phyloP scores from a whole-genome alignment of 2,329 filamentous ascomycete species.

The Diaporthe destruens region DNA sequence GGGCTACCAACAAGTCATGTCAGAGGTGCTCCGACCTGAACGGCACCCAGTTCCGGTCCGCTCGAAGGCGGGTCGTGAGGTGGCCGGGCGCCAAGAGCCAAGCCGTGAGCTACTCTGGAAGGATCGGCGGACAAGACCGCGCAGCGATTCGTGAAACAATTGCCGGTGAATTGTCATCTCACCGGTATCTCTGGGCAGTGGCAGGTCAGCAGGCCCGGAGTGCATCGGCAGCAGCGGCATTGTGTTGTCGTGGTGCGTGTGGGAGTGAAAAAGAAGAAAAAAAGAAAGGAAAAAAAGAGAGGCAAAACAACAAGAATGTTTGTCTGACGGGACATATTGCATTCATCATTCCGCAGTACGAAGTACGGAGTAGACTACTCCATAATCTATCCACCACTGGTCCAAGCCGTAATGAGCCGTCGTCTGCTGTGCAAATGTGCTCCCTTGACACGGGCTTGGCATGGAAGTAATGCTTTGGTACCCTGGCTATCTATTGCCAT shows the following conservation, averaged over 20 bases:
- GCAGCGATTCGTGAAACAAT: conserved; percentile 28
- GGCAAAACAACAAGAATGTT: background rate
- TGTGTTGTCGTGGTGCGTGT: background rate
- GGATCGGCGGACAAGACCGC: conserved; percentile 31
- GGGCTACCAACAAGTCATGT: background rate
- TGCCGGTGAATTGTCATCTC: conserved; percentile 6
- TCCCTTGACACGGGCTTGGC: conserved; percentile 6
- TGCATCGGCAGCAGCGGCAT: background rate
- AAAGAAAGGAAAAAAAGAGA: too few species aligned
- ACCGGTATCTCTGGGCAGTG: background rate
- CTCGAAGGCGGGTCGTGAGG: background rate
- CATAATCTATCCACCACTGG: background rate
- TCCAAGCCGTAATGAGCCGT: background rate
- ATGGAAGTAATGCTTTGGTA: background rate
- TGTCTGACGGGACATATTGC: background rate
- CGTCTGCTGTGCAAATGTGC: background rate
- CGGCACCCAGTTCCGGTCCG: conserved; percentile 7
- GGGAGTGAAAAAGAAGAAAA: background rate
- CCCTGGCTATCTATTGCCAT: background rate
- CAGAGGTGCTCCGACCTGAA: background rate
- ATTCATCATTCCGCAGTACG: background rate
- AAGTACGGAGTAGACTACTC: too few species aligned
- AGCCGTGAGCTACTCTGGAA: conserved; percentile 17
- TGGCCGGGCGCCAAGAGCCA: conserved; percentile 28
- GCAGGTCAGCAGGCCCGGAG: background rate